These are phyloP conservation scores for Actinomortierella wolfii DNA, from an alignment of 371 early-diverging fungal genomes.

Conservation along the genomic window DNA sequence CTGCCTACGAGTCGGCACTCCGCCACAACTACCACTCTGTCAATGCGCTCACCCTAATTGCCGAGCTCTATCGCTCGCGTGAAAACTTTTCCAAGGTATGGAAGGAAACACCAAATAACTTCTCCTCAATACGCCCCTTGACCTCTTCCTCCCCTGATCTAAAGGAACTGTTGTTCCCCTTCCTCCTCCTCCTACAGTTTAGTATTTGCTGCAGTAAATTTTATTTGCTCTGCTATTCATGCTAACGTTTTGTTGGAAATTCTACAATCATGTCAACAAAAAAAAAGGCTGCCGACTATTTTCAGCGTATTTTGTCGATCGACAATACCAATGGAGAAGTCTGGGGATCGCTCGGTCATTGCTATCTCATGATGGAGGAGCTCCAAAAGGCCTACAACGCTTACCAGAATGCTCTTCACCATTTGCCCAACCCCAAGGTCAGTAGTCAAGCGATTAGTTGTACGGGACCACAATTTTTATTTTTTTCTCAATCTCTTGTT, in stretches of 20 bases:
- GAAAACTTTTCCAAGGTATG: conserved; percentile 64
- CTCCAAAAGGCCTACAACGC: conserved; percentile 91
- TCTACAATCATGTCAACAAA: not conserved
- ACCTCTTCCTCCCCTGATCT: too few species aligned
- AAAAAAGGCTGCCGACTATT: conserved; percentile 91
- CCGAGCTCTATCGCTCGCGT: conserved; percentile 68
- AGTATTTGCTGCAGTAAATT: not conserved
- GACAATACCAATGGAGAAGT: conserved; percentile 87
- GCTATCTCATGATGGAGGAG: conserved; percentile 93
- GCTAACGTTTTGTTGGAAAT: conserved; percentile 3
- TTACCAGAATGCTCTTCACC: conserved; percentile 93
- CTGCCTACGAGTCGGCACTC: conserved; percentile 84
- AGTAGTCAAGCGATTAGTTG: conserved; percentile 1
- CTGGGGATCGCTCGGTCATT: conserved; percentile 93
- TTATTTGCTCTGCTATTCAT: too few species aligned
- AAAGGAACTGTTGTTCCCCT: too few species aligned
- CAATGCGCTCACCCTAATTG: conserved; percentile 73
- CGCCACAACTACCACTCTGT: conserved; percentile 90
- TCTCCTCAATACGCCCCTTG: too few species aligned
- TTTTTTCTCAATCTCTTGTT: not conserved
- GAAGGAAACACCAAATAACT: too few species aligned
- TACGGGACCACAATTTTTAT: not conserved
- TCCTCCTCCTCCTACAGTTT: too few species aligned
- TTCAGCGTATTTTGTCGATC: conserved; percentile 81
- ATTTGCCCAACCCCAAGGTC: conserved; percentile 86